Evolutionary conservation across 192 early-diverging fungal species (phyloP), one percentile per base, ranked within the genome.

Genomic region (Coemansia sp.): DNA sequence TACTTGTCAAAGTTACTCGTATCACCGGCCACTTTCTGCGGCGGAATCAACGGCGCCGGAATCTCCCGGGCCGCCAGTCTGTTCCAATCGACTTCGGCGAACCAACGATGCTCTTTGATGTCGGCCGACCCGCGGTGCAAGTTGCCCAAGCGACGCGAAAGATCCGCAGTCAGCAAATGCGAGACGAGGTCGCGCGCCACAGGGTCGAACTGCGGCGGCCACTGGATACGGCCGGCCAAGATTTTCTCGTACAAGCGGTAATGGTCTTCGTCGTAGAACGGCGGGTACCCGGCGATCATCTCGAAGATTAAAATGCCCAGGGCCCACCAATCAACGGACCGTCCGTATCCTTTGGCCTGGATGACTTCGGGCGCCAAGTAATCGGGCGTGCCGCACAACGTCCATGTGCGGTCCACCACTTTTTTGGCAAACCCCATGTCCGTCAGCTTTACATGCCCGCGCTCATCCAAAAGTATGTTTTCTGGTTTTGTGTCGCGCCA

Each of bases 71-170:
- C 78, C 22, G 84, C 81, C 53, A 98, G 81, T 51, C 83, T 83
- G 62, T 88, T 85, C 93, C 93, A 98, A 69, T 98, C 93, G 9
- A 97, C 86, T 12, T 92, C 94, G 38, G 90, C 88, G 70, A 98
- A 97, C 96, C 96, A 98, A 61, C 84, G 85, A 80, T 98, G 96
- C 61, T 83, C 81, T 81, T 97, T 96, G 75, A 98, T 97, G 75
- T 98, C 95, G 2, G 86, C 77, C 12, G 87, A 87, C 16, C 93
- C 94, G 56, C 82, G 88, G 39, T 87, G 87, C 69, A 95, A 79
- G 70, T 96, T 95, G 56, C 94, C 94, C 75, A 86, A 91, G 16
- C 94, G 85, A 69, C 92, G 90, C 12, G 89, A 87, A 59, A 96
- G 73, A 64, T 96, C 94, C 18, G 86, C 73, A 0, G 90, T 89